Conservation (phyloP, 2,329 filamentous ascomycete species). For the Phialophora expanda region DNA sequence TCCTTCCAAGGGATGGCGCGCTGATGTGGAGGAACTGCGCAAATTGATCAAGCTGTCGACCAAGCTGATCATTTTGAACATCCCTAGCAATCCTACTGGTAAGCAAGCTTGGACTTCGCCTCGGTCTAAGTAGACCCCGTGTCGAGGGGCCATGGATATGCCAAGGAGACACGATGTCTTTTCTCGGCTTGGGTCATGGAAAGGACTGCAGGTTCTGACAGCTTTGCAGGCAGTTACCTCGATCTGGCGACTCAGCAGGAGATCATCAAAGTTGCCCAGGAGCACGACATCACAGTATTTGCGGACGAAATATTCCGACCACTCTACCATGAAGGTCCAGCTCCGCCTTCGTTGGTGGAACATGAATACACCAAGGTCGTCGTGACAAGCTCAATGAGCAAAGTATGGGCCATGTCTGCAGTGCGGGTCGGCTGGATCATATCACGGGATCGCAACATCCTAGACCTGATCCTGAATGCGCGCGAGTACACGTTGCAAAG, state of each 20-base stretch:
- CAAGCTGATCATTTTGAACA: conserved; percentile 70
- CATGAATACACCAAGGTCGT: conserved; percentile 70
- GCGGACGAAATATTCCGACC: conserved; percentile 86
- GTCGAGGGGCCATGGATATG: not conserved
- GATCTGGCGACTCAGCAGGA: conserved; percentile 63
- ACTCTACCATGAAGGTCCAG: conserved; percentile 70
- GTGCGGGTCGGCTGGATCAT: conserved; percentile 84
- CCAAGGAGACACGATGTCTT: not conserved
- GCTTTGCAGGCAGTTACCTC: conserved; percentile 63
- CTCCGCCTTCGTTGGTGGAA: conserved; percentile 40
- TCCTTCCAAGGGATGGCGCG: conserved; percentile 67
- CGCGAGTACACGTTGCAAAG: conserved; percentile 87
- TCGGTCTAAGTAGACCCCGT: not conserved
- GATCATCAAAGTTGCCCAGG: conserved; percentile 68
- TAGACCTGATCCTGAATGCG: conserved; percentile 67
- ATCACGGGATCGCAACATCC: conserved; percentile 66
- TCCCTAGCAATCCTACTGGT: conserved; percentile 78
- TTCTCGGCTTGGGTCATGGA: not conserved
- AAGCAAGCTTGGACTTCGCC: not conserved
- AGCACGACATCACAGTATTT: conserved; percentile 69
- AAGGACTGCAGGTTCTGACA: not conserved
- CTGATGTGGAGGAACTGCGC: conserved; percentile 69
- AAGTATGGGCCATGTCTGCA: conserved; percentile 82
- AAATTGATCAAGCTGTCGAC: conserved; percentile 59
- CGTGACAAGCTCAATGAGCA: conserved; percentile 81